Evolutionary conservation across 768 basidiomycete species (phyloP).

Genomic region (Trametopsis cervina): DNA sequence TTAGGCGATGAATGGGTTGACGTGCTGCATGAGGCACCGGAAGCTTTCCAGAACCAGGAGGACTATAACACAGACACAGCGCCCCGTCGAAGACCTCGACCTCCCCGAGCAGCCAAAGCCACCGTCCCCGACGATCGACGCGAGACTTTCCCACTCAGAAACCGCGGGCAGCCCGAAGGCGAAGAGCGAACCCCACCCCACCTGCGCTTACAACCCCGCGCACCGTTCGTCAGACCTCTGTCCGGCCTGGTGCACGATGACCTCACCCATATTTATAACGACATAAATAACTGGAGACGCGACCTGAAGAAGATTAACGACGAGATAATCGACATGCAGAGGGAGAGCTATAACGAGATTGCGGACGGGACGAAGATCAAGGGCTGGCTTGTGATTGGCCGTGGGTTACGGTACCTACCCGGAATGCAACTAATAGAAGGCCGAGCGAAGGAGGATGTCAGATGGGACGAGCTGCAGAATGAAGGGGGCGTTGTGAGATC

Average conservation of each 20-base stretch:
- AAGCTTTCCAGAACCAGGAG: conserved; percentile 24
- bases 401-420: conserved; percentile 55
- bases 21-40: conserved; percentile 39
- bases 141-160: conserved; percentile 61
- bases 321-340: conserved; percentile 66
- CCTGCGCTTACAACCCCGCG: conserved; percentile 57
- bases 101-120: conserved; percentile 15
- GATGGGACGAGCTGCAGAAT: conserved; percentile 72
- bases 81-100: conserved; percentile 16
- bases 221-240: conserved; percentile 70
- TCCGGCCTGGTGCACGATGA: conserved; percentile 63
- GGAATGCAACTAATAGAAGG: conserved; percentile 70
- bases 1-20: conserved; percentile 54
- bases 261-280: conserved; percentile 57
- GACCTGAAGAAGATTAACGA: conserved; percentile 65
- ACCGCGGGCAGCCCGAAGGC: conserved; percentile 26
- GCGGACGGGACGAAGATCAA: conserved; percentile 62
- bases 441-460: conserved; percentile 73
- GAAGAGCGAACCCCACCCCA: conserved; percentile 51
- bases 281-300: conserved; percentile 66
- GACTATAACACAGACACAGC: conserved; percentile 19
- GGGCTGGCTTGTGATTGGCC: conserved; percentile 75
- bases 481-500: conserved; percentile 40
- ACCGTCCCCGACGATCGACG: conserved; percentile 30
- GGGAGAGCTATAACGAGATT: conserved; percentile 61